Evolutionary conservation across 768 basidiomycete genomes (phyloP).

Genomic region (Serpula lacrymans): DNA sequence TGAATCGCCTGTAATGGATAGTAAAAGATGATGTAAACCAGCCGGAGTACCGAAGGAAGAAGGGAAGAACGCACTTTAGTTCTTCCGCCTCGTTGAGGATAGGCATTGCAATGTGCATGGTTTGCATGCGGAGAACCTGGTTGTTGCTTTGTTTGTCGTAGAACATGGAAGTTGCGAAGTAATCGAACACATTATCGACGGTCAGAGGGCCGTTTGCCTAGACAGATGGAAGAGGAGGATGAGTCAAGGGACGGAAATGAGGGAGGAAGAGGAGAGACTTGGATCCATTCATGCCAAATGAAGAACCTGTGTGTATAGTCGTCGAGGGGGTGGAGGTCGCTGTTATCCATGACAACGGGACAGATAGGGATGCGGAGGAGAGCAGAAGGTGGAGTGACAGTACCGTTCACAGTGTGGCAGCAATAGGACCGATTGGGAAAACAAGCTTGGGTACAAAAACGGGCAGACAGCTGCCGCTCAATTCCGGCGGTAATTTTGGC

Average conservation of each 20-base stretch:
- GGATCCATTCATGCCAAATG: constrained; percentile 91
- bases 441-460: too few species aligned
- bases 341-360: constrained; percentile 39
- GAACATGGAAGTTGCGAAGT: constrained; percentile 89
- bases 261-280: constrained; percentile 54
- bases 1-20: constrained; percentile 61
- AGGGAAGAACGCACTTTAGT: constrained; percentile 56
- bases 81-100: constrained; percentile 81
- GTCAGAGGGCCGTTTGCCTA: constrained; percentile 79
- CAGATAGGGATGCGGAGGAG: neutral
- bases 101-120: constrained; percentile 76
- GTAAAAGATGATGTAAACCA: constrained; percentile 4
- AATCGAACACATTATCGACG: constrained; percentile 79
- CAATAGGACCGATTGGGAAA: too few species aligned
- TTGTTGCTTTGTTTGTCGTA: constrained; percentile 95
- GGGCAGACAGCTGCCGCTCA: too few species aligned
- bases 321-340: constrained; percentile 74
- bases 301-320: constrained; percentile 82
- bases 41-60: neutral
- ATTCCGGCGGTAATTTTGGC: too few species aligned
- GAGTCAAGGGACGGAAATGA: neutral
- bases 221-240: neutral
- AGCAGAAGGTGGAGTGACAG: constrained; percentile 1
- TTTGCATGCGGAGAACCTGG: constrained; percentile 91
- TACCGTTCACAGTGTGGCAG: too few species aligned